A percentile compares a stretch with the other conserved stretches of the same genome.
phyloP scores from a whole-genome alignment of 2,329 filamentous ascomycete species.

The Cryphonectria japonica region DNA sequence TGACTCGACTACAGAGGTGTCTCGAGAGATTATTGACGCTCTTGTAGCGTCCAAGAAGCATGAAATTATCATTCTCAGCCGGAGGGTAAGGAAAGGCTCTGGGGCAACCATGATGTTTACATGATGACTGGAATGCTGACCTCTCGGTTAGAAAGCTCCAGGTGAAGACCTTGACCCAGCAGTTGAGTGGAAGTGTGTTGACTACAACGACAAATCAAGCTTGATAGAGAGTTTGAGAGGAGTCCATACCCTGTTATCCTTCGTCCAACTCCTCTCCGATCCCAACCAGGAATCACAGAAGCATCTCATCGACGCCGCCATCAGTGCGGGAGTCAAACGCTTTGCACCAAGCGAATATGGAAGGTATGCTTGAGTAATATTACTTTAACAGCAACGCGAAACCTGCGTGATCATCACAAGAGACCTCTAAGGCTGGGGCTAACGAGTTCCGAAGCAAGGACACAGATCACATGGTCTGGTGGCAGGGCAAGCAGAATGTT shows the following conservation, averaged over 20 bases:
- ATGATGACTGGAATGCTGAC: not conserved
- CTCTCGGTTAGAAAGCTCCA: not conserved
- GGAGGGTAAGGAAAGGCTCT: constrained; percentile 9
- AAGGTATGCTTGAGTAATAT: constrained; percentile 38
- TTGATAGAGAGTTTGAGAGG: constrained; percentile 48
- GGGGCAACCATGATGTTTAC: not conserved
- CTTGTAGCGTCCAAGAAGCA: constrained; percentile 22
- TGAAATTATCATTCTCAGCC: constrained; percentile 24
- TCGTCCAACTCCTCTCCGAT: constrained; percentile 45
- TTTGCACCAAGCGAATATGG: constrained; percentile 66
- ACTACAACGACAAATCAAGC: constrained; percentile 47
- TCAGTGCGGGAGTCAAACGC: constrained; percentile 54
- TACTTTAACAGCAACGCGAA: not conserved
- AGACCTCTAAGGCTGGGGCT: not conserved
- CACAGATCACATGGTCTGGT: constrained; percentile 49
- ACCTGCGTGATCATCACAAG: not conserved
- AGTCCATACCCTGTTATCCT: constrained; percentile 57
- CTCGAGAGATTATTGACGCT: constrained; percentile 24
- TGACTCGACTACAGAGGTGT: constrained; percentile 19
- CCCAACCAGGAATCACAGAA: constrained; percentile 49
- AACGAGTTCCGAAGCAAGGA: constrained; percentile 33
- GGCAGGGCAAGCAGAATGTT: constrained; percentile 53
- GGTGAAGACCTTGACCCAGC: constrained; percentile 26
- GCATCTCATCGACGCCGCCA: constrained; percentile 61
- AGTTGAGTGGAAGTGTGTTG: constrained; percentile 45